Evolutionary conservation across 2,329 filamentous ascomycete species (phyloP), one percentile per base, ranked within the genome.

Genomic region (Xylaria sp.): DNA sequence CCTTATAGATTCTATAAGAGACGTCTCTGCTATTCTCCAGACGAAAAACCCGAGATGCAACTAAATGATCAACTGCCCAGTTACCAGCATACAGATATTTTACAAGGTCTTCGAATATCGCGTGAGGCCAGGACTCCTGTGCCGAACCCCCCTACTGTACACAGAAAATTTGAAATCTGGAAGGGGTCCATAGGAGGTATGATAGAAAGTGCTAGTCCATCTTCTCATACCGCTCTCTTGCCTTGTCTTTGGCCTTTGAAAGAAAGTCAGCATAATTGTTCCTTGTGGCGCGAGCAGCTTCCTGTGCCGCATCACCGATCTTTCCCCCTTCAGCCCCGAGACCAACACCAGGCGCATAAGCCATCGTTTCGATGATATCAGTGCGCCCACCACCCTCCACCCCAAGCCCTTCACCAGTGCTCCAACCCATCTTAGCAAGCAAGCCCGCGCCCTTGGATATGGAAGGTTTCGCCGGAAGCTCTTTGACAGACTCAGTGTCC

Each of bases 401-500:
- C 1, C 91, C 91, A 3, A 93, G 82, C 0, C 91, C 90, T 66
- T 86, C 84, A 9, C 91, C 91, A 0, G 85, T 83, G 25, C 82
- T 88, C 90, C 90, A 93, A 31, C 91, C 91, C 88, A 92, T 91
- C 82, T 92, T 93, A 48, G 89, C 88, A 48, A 93, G 82, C 76
- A 93, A 84, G 2, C 88, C 88, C 0, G 89, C 89, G 13, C 90
- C 90, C 78, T 91, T 92, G 43, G 88, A 89, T 68, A 83, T 80
- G 59, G 78, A 77, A 7, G 83, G 80, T 39, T 81, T 78, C 8
- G 77, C 67, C 0, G 76, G 67, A 5, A 72, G 51, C 20, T 83
- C 83, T 23, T 80, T 75, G 64, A 84, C 82, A 49, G 78, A 74
- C 8, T 80, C 78, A 7, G 78, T 77, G 18, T 81, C 81, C 56